phyloP scores from a whole-genome alignment of 2,329 filamentous ascomycete genomes.

The Diplodia mutila region DNA sequence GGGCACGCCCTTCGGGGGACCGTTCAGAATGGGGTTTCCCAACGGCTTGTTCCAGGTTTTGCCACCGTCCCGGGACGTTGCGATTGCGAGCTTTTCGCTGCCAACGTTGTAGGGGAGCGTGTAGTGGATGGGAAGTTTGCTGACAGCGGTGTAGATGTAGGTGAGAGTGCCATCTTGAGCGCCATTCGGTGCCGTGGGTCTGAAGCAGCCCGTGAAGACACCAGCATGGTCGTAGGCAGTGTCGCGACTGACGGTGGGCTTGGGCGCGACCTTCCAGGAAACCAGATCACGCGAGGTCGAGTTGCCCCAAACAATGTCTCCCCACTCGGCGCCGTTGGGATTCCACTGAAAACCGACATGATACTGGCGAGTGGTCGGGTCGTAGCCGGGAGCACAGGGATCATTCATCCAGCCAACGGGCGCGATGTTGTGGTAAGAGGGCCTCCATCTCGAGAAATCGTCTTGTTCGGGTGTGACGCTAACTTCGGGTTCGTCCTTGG shows the following conservation, averaged over 20 bases:
- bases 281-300: slow-evolving; percentile 45
- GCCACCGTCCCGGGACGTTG: slow-evolving; percentile 45
- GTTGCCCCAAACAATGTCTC: slow-evolving; percentile 49
- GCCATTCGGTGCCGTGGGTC: slow-evolving; percentile 32
- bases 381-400: slow-evolving; percentile 48
- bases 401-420: slow-evolving; percentile 50
- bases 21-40: slow-evolving; percentile 45
- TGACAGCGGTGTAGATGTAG: slow-evolving; percentile 48
- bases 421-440: slow-evolving; percentile 43
- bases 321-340: slow-evolving; percentile 47
- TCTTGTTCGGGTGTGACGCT: background rate
- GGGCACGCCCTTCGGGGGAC: slow-evolving; percentile 38
- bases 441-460: slow-evolving; percentile 5
- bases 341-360: slow-evolving; percentile 52
- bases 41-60: slow-evolving; percentile 41
- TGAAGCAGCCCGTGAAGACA: slow-evolving; percentile 47
- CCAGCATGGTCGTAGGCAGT: slow-evolving; percentile 45
- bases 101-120: slow-evolving; percentile 43
- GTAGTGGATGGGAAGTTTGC: slow-evolving; percentile 46
- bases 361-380: slow-evolving; percentile 45
- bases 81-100: slow-evolving; percentile 46
- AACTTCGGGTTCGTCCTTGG: background rate
- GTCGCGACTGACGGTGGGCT: slow-evolving; percentile 36
- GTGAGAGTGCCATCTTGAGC: slow-evolving; percentile 39
- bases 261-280: slow-evolving; percentile 38